Evolutionary conservation across 371 early-diverging fungal genomes (phyloP), one percentile per base, ranked within the genome.

Genomic region (Mucor circinelloides): DNA sequence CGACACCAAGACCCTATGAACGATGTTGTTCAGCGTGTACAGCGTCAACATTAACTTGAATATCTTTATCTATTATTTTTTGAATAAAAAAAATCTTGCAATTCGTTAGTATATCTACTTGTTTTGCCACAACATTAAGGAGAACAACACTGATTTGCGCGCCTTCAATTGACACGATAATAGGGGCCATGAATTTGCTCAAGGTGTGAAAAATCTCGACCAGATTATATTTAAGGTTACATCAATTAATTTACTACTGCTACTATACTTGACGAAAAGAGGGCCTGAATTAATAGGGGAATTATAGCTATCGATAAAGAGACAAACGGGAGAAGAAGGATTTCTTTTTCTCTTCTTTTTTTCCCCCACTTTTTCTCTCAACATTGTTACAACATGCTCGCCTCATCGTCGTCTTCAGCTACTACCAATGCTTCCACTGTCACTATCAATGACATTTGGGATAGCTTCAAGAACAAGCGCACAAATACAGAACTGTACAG

Each of bases 391-490:
- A 62, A 63, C 27, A 54, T 63, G 42, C 44, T 68, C 12, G 56
- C 38, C 30, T 58, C 52, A 58, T 36, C 21, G 42, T 38, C 28
- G 21, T 57, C 50, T 19, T 23, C 54, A 10, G 46, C 42, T 58
- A 42, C 32, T 25, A 32, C n/a, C 23, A 38, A 38, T 54, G 46
- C 56, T n/a, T 69, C 67, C 15, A 27, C 56, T 17, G 36, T 32
- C 38, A 28, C 36, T 28, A 36, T 23, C 30, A 21, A 30, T 55
- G 54, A 48, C 21, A 70, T 64, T 10, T 83, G 83, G 83, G 46
- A 52, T 3, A 62, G 60, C 7, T 81, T 66, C 64, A 83, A 83
- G 50, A 61, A 55, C 19, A 83, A 79, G 21, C 79, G 78, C n/a
- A 65, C 77, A 0, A 72, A 71, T 8, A 52, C 58, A 3, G 75